Evolutionary conservation across 441 rosid species (phyloP).

Genomic region (Jatropha podagrica): DNA sequence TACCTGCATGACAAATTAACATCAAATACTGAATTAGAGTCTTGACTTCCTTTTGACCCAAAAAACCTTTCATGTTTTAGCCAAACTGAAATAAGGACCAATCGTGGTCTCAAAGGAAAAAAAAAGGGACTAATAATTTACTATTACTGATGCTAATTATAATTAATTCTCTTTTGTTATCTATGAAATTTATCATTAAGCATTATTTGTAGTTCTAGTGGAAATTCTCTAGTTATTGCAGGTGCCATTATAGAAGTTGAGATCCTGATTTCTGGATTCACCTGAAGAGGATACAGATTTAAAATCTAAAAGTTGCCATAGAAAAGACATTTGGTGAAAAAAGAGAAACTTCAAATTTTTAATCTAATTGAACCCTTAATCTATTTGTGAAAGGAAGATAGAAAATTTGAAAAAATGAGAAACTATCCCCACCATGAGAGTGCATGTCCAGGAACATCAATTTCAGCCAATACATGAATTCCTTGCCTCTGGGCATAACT

Average conservation of each 20-base stretch:
- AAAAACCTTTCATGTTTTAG: background rate
- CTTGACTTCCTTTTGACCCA: background rate
- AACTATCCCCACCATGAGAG: slow-evolving; percentile 51
- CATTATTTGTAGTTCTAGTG: background rate
- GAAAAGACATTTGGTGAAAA: background rate
- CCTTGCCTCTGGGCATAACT: slow-evolving; percentile 65
- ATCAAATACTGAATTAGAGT: background rate
- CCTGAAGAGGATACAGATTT: background rate
- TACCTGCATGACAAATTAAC: background rate
- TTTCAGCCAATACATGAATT: slow-evolving; percentile 64
- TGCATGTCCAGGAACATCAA: slow-evolving; percentile 82
- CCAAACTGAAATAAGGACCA: slow-evolving; percentile 1
- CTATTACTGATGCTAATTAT: background rate
- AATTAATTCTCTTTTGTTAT: background rate
- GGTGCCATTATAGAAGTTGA: slow-evolving; percentile 4
- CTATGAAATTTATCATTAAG: background rate
- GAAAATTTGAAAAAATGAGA: background rate
- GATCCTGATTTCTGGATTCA: background rate
- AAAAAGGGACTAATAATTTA: background rate
- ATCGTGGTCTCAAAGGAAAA: too few relatives aligned
- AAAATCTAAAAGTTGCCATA: background rate
- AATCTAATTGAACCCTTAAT: background rate
- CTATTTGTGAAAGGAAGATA: background rate
- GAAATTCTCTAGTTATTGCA: background rate
- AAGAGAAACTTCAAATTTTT: background rate